These are phyloP conservation scores for Vitis cinerea DNA, from an alignment of 164 flowering plant species.

Conservation along the genomic window DNA sequence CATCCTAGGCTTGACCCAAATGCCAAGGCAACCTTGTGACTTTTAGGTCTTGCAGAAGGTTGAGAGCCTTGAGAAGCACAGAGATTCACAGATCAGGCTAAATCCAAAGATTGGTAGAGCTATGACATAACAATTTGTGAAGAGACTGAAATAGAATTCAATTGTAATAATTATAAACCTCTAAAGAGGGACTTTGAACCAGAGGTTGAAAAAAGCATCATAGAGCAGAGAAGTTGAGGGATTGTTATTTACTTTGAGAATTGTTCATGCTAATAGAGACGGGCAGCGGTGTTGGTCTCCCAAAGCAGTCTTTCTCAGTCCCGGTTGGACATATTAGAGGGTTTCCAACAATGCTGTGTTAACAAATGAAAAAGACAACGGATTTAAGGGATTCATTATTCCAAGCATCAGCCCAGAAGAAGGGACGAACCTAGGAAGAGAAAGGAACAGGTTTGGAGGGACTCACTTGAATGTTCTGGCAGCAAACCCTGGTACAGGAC, in stretches of 20 bases:
- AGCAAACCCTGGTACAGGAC: conserved; percentile 68
- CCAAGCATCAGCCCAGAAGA: neutral
- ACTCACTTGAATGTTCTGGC: conserved; percentile 87
- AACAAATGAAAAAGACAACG: neutral
- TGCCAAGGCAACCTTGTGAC: conserved; percentile 72
- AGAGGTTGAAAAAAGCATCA: neutral
- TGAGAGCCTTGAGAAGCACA: conserved; percentile 34
- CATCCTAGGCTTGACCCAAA: conserved; percentile 75
- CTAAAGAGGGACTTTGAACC: neutral
- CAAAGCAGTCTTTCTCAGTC: conserved; percentile 20
- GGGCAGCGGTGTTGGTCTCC: conserved; percentile 10
- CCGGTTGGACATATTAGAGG: conserved; percentile 29
- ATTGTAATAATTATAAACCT: neutral
- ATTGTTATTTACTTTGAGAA: conserved; percentile 55
- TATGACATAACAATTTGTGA: neutral
- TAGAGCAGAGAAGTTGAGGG: neutral
- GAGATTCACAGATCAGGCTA: neutral
- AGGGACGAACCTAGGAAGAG: neutral
- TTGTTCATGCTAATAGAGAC: conserved; percentile 20
- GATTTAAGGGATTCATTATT: neutral
- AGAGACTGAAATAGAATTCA: neutral
- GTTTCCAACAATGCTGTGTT: conserved; percentile 61
- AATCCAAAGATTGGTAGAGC: neutral
- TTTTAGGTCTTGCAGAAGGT: conserved; percentile 42
- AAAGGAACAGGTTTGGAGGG: neutral